Evolutionary conservation across 1,139 yeast genomes (phyloP).

Genomic region (Saccharomyces hybrid): DNA sequence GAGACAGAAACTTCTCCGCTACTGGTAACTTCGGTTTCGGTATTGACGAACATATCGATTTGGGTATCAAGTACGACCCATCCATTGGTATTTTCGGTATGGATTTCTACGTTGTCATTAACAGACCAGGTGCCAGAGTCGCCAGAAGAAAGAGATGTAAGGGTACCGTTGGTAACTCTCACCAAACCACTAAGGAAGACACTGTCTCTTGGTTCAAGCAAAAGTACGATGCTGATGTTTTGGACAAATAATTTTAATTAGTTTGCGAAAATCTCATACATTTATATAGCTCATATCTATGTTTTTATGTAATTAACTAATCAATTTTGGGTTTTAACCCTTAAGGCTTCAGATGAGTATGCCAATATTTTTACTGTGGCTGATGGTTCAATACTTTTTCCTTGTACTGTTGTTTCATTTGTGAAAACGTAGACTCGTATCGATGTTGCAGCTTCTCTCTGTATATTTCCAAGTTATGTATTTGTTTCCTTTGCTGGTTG

Average conservation of each 20-base stretch:
- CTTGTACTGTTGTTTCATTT: background rate
- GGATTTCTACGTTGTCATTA: slow-evolving; percentile 99
- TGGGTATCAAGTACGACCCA: slow-evolving; percentile 99
- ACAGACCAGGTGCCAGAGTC: slow-evolving; percentile 99
- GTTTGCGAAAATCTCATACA: slow-evolving; percentile 38
- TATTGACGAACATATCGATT: slow-evolving; percentile 98
- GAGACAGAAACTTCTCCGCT: slow-evolving; percentile 86
- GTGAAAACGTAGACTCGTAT: background rate
- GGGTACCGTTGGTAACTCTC: slow-evolving; percentile 84
- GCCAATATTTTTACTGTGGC: background rate
- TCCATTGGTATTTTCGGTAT: slow-evolving; percentile 99
- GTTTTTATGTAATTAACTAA: background rate
- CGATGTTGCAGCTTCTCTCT: background rate
- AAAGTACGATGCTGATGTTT: slow-evolving; percentile 98
- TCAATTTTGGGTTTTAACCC: background rate
- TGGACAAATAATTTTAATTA: slow-evolving; percentile 86
- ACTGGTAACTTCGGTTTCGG: slow-evolving; percentile 99
- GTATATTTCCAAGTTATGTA: slow-evolving; percentile 14
- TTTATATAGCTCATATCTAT: background rate
- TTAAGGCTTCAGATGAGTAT: background rate
- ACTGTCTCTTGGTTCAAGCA: slow-evolving; percentile 98
- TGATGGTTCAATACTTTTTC: background rate
- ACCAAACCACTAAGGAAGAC: slow-evolving; percentile 89
- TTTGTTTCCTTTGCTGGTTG: slow-evolving; percentile 11
- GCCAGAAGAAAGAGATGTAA: slow-evolving; percentile 98